Conservation (phyloP, 805 yeast genomes). For the Ogataea naganishii region DNA sequence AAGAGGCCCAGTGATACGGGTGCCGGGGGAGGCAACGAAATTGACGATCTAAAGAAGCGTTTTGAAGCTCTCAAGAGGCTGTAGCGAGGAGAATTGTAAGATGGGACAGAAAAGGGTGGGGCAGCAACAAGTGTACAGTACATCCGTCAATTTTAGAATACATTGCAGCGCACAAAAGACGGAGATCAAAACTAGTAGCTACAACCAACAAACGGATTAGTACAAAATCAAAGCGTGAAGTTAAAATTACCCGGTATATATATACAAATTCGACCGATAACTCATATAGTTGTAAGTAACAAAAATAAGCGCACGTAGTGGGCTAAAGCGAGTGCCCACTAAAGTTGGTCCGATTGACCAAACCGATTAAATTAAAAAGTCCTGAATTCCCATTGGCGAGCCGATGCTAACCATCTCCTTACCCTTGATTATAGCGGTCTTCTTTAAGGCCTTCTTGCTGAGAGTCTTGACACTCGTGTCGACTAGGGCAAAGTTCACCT, state of each 20-base stretch:
- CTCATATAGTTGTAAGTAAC: not conserved
- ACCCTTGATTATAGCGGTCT: constrained; percentile 22
- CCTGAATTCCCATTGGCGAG: constrained; percentile 13
- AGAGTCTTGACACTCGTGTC: constrained; percentile 4
- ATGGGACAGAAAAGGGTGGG: not conserved
- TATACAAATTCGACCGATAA: not conserved
- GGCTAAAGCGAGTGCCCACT: constrained; percentile 1
- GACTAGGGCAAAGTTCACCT: constrained; percentile 1
- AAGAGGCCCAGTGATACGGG: constrained; percentile 16
- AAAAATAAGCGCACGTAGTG: not conserved
- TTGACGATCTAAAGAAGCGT: constrained; percentile 22
- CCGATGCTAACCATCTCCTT: constrained; percentile 23
- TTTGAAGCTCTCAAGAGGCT: constrained; percentile 36
- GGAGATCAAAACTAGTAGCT: not conserved
- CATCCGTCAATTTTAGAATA: too few relatives aligned
- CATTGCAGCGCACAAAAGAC: not conserved
- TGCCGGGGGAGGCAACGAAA: constrained; percentile 16
- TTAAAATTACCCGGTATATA: not conserved
- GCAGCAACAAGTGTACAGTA: too few relatives aligned
- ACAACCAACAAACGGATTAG: not conserved
- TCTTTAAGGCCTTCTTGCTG: constrained; percentile 19
- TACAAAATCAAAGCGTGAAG: not conserved
- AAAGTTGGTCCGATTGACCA: constrained; percentile 1
- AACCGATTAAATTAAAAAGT: constrained; percentile 12
- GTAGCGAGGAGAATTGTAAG: constrained; percentile 4